Conservation (phyloP, 2,329 filamentous ascomycete species). For the Akanthomyces muscarius region DNA sequence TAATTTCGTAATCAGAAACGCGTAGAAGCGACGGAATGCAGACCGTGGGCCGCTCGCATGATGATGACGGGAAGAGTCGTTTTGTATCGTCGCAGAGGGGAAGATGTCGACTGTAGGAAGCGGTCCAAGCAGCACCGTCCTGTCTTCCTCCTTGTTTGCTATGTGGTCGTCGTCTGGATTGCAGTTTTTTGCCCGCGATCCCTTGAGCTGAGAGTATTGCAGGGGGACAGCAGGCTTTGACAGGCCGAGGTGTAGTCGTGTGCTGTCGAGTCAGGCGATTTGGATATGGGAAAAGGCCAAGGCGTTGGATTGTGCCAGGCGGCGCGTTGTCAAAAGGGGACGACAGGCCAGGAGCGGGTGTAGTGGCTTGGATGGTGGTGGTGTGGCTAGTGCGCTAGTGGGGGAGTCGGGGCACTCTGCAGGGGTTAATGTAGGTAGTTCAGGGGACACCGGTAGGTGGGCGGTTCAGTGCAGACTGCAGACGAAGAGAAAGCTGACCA, state of each 20-base stretch:
- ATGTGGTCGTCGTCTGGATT: background rate
- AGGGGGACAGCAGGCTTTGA: background rate
- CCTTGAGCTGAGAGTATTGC: background rate
- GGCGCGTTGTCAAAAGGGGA: slow-evolving; percentile 13
- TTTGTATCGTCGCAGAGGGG: slow-evolving; percentile 10
- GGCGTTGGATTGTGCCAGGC: slow-evolving; percentile 5
- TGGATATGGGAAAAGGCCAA: background rate
- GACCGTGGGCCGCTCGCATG: slow-evolving; percentile 40
- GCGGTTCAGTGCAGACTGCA: background rate
- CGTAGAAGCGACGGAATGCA: slow-evolving; percentile 32
- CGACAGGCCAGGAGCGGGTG: slow-evolving; percentile 4
- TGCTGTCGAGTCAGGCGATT: slow-evolving; percentile 9
- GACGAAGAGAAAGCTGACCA: no score
- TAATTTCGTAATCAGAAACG: slow-evolving; percentile 23
- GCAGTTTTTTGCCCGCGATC: background rate
- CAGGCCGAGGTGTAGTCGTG: background rate
- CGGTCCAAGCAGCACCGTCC: slow-evolving; percentile 2
- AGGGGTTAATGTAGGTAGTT: background rate
- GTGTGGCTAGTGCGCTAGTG: slow-evolving; percentile 12
- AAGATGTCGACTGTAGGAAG: slow-evolving; percentile 6
- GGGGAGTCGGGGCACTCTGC: background rate
- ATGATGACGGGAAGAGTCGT: slow-evolving; percentile 24
- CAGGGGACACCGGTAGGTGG: background rate
- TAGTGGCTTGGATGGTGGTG: slow-evolving; percentile 9
- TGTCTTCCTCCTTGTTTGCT: background rate